Base-by-base conservation (phyloP, 345 rosid genomes). In the Corchorus olitorius region DNA sequence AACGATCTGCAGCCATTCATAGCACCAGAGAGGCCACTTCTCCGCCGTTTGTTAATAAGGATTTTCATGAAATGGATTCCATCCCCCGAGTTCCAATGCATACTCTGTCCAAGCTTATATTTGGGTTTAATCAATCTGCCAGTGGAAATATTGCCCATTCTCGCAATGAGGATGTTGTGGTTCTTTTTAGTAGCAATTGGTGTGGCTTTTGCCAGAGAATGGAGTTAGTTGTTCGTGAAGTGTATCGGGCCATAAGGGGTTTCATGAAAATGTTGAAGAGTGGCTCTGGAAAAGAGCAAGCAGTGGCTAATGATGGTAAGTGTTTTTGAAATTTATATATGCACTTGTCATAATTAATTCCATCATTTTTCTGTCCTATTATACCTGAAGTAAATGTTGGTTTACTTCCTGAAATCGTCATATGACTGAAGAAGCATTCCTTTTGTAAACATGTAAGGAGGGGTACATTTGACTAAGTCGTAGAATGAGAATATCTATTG, bases 201-300 rank as follows among this genome's bases (percentile, higher is more conserved):
- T 93, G 98, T 83, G 99, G 94, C 33, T 93, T 95, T 85, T 95
- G 99, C 81, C 97, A 89, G 86, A 89, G 97, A 88, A 93, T 90
- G 97, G 98, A 89, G 77, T 88, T 92, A 78, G 90, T 88, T 82
- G 89, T 93, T 75, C 89, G 94, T 78, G 99, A 93, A 85, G 93
- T 89, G 35, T 84, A 86, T 83, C 87, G 89, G 70, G 88, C 96
- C 52, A 72, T 92, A 67, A 88, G 82, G 72, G 92, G 89, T 66
- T 84, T 85, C 76, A 77, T 81, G 80, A 81, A 65, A 54, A 63
- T 84, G 77, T 75, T 85, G 76, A 83, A 87, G 76, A 69, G 76
- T 75, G 84, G 76, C 77, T 83, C 85, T 72, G 72, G 61, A 75
- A 76, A 82, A 73, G 84, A 61, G 60, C 81, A 87, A 84, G 71